Conservation (phyloP, 768 basidiomycete genomes). For the button mushroom (Agaricus bisporus) region DNA sequence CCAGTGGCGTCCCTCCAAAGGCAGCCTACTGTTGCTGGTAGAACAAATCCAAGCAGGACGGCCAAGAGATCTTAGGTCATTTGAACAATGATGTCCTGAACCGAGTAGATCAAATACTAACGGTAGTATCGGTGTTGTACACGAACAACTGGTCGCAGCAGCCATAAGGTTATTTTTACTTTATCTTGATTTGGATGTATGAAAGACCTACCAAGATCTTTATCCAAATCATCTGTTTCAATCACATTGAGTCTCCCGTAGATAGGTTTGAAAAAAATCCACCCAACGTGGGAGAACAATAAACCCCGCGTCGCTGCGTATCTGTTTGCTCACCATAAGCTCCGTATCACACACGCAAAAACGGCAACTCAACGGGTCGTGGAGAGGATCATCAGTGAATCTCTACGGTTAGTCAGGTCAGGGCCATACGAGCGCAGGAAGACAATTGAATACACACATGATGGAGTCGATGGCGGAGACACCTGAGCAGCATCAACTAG, state of each 20-base stretch:
- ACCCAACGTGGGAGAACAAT: constrained; percentile 76
- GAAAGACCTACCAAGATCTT: constrained; percentile 48
- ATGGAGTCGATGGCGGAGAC: constrained; percentile 67
- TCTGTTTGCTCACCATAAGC: constrained; percentile 22
- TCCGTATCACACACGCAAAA: background rate
- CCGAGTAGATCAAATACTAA: constrained; percentile 15
- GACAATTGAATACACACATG: constrained; percentile 40
- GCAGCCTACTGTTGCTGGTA: constrained; percentile 50
- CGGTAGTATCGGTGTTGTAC: constrained; percentile 69
- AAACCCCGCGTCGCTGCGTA: constrained; percentile 73
- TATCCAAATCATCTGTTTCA: constrained; percentile 62
- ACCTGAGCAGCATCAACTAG: constrained; percentile 31
- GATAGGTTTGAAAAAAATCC: constrained; percentile 76
- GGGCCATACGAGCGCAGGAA: background rate
- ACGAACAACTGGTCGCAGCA: constrained; percentile 45
- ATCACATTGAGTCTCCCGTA: constrained; percentile 59
- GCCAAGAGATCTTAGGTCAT: constrained; percentile 47
- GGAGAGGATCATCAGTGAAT: constrained; percentile 62
- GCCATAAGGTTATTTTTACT: background rate
- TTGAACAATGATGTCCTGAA: background rate
- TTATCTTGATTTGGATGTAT: too few species aligned
- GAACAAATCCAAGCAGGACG: constrained; percentile 48
- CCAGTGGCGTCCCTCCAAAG: constrained; percentile 62
- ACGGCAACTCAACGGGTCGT: constrained; percentile 49
- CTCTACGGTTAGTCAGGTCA: constrained; percentile 30